phyloP scores from a whole-genome alignment of 768 basidiomycete genomes.

The Termitomyces sp. region DNA sequence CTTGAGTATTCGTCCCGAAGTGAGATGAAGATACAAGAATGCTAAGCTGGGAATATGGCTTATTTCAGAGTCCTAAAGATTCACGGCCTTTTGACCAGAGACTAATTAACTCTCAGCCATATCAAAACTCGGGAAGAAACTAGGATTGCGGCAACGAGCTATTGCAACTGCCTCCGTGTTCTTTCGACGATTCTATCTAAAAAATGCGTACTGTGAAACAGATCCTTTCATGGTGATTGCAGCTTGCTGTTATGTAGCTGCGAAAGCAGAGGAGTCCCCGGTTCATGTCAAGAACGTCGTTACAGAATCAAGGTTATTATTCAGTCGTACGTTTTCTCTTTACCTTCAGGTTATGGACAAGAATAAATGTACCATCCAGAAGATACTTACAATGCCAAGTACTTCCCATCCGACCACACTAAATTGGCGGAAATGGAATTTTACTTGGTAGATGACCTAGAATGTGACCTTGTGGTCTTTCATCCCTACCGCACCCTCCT shows the following conservation, averaged over 20 bases:
- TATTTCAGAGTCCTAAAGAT: too few relatives aligned
- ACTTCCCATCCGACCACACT: conserved; percentile 84
- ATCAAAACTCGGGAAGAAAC: conserved; percentile 79
- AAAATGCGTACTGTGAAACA: conserved; percentile 93
- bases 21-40: background rate
- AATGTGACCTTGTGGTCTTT: conserved; percentile 90
- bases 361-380: conserved; percentile 25
- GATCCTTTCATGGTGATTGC: conserved; percentile 92
- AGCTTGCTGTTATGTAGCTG: conserved; percentile 93
- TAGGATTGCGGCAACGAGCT: conserved; percentile 80
- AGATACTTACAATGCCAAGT: conserved; percentile 66
- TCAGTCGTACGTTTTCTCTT: conserved; percentile 50
- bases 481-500: conserved; percentile 92
- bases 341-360: background rate
- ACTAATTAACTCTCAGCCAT: conserved; percentile 48
- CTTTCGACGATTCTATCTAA: conserved; percentile 95
- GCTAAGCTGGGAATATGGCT: background rate
- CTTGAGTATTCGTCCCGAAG: background rate
- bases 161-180: conserved; percentile 94
- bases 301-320: conserved; percentile 72
- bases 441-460: conserved; percentile 93
- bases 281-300: conserved; percentile 93
- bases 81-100: too few relatives aligned
- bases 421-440: conserved; percentile 99
- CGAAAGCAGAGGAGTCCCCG: conserved; percentile 95